phyloP scores from a whole-genome alignment of 306 rosid species.

The Castanea crenata region DNA sequence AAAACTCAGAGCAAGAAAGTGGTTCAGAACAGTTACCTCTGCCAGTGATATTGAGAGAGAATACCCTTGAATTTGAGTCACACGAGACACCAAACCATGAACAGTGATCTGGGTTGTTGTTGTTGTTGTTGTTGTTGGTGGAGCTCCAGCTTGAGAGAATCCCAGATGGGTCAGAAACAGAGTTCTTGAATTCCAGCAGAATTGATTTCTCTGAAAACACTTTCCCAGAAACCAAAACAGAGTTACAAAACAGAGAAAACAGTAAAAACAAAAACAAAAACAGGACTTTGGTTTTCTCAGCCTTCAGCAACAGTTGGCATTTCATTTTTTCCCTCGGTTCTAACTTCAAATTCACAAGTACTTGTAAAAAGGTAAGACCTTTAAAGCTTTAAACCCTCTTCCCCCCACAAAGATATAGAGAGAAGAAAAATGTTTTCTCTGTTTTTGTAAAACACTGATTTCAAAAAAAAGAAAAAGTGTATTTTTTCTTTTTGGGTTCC shows the following conservation, averaged over 20 bases:
- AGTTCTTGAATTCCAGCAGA: slow-evolving; percentile 58
- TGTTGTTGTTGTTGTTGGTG: not conserved
- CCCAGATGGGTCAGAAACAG: slow-evolving; percentile 60
- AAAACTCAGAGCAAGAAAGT: slow-evolving; percentile 44
- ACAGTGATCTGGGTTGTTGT: slow-evolving; percentile 41
- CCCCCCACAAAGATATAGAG: no score
- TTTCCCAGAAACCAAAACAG: slow-evolving; percentile 10
- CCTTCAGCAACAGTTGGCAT: not conserved
- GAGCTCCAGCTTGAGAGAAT: slow-evolving; percentile 64
- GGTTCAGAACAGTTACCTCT: slow-evolving; percentile 29
- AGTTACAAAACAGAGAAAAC: not conserved
- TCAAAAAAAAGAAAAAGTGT: no score
- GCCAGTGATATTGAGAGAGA: slow-evolving; percentile 69
- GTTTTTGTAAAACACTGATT: no score
- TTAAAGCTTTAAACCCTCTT: no score
- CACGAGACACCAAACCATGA: slow-evolving; percentile 66
- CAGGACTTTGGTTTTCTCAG: not conserved
- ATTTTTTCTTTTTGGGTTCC: no score
- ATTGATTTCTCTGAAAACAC: slow-evolving; percentile 52
- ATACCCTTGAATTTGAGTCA: slow-evolving; percentile 57
- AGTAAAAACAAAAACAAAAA: not conserved
- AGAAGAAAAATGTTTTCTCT: no score
- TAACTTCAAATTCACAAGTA: no score
- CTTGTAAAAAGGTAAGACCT: no score
- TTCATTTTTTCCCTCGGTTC: slow-evolving; percentile 25